phyloP scores from a whole-genome alignment of 176 grass and related monocot species.

The Secale cereale region DNA sequence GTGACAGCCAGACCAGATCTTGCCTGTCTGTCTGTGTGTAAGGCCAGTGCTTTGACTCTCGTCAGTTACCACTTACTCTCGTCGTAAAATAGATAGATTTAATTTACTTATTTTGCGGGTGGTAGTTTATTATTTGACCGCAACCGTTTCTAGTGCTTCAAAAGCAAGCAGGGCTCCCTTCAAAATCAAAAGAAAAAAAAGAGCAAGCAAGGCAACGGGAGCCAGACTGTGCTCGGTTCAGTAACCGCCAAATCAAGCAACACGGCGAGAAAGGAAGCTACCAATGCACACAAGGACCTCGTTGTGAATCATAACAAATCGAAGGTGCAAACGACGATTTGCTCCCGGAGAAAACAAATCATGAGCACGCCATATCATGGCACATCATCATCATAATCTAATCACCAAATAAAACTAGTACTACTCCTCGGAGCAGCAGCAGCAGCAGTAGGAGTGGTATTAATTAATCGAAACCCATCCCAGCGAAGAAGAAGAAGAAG shows the following conservation, averaged over 20 bases:
- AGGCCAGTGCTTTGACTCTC: neutral
- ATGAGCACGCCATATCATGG: neutral
- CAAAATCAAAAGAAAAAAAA: too few species aligned
- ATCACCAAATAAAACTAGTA: conserved; percentile 14
- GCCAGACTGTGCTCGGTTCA: neutral
- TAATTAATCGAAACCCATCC: conserved; percentile 26
- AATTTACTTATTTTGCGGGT: neutral
- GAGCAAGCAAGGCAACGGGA: neutral
- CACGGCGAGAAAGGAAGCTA: neutral
- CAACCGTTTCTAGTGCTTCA: neutral
- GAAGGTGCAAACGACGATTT: neutral
- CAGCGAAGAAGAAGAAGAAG: neutral
- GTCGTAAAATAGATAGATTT: neutral
- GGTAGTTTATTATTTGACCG: neutral
- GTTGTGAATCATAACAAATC: neutral
- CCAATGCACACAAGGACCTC: neutral
- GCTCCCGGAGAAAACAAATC: neutral
- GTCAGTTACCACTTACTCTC: neutral
- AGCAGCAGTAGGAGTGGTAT: neutral
- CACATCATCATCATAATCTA: conserved; percentile 20
- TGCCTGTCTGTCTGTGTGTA: neutral
- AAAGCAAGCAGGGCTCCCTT: too few species aligned
- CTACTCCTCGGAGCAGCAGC: neutral
- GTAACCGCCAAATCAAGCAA: neutral
- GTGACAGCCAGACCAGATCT: neutral